These are phyloP conservation scores for Panellus pusillus DNA, from an alignment of 768 basidiomycete species.

Conservation along the genomic window DNA sequence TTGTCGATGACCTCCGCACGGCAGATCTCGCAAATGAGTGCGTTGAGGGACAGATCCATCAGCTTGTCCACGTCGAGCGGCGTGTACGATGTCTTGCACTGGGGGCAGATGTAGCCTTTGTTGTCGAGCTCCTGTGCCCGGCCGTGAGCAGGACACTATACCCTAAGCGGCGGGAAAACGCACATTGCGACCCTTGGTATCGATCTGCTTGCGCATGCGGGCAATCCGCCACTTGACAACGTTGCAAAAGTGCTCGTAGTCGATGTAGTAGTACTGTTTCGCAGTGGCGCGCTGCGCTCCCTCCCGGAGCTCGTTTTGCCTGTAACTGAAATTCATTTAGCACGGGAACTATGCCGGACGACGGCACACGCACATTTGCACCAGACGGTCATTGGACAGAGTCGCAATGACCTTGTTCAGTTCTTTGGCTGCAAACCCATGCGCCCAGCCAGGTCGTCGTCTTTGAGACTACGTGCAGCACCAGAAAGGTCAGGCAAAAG, in stretches of 20 bases:
- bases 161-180: constrained; percentile 25
- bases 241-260: constrained; percentile 94
- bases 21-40: constrained; percentile 87
- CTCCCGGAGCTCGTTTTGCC: constrained; percentile 90
- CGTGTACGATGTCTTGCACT: constrained; percentile 81
- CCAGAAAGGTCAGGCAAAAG: constrained; percentile 25
- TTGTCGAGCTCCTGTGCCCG: constrained; percentile 85
- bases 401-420: constrained; percentile 86
- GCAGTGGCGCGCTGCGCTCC: constrained; percentile 85
- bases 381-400: constrained; percentile 73
- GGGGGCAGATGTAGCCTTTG: constrained; percentile 95
- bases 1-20: constrained; percentile 86
- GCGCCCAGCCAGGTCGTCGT: constrained; percentile 89
- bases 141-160: neutral
- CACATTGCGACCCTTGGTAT: constrained; percentile 87
- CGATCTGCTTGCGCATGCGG: constrained; percentile 87
- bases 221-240: constrained; percentile 97
- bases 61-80: constrained; percentile 84
- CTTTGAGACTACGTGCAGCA: constrained; percentile 69
- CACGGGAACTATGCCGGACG: neutral
- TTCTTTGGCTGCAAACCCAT: constrained; percentile 87
- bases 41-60: constrained; percentile 65
- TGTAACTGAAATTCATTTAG: constrained; percentile 52
- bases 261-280: constrained; percentile 94
- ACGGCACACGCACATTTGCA: constrained; percentile 62